Conservation (phyloP, 2,329 filamentous ascomycete genomes). For the Chalaropsis thielavioides region DNA sequence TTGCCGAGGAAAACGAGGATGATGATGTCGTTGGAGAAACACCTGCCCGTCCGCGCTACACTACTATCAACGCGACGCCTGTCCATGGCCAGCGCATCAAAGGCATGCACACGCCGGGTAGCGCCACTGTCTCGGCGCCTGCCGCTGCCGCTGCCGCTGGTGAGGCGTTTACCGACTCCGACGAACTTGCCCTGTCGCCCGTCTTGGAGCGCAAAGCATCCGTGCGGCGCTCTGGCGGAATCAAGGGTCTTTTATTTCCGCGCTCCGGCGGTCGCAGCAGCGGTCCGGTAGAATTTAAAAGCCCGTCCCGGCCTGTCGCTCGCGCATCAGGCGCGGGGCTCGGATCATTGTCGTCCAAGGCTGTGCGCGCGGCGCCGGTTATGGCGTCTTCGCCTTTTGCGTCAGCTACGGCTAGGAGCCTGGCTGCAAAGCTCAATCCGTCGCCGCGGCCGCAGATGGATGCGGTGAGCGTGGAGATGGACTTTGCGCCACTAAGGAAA, state of each 20-base stretch:
- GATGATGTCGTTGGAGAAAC: conserved; percentile 9
- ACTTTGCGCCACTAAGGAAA: conserved; percentile 12
- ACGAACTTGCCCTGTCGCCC: conserved; percentile 3
- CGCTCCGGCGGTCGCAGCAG: conserved; percentile 5
- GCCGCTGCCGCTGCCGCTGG: not conserved
- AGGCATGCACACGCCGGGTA: not conserved
- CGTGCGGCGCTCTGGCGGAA: conserved; percentile 8
- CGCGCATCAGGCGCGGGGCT: not conserved
- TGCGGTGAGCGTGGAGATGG: not conserved
- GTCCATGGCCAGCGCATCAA: not conserved
- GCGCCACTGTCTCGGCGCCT: not conserved
- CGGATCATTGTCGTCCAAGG: not conserved
- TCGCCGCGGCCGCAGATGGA: not conserved
- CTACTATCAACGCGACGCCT: conserved; percentile 4
- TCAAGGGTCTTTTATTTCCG: conserved; percentile 14
- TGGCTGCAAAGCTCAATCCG: conserved; percentile 11
- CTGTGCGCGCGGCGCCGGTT: not conserved
- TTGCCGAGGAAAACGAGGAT: conserved; percentile 6
- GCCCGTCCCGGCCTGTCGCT: conserved; percentile 3
- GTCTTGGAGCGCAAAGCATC: not conserved
- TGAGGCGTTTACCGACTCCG: not conserved
- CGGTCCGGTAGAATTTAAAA: conserved; percentile 14
- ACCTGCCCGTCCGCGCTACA: not conserved
- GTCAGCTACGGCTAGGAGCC: conserved; percentile 11
- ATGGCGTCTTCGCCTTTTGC: conserved; percentile 15